Base-by-base conservation (phyloP, 176 grass and related monocot species). In the Aegilops speltoides region DNA sequence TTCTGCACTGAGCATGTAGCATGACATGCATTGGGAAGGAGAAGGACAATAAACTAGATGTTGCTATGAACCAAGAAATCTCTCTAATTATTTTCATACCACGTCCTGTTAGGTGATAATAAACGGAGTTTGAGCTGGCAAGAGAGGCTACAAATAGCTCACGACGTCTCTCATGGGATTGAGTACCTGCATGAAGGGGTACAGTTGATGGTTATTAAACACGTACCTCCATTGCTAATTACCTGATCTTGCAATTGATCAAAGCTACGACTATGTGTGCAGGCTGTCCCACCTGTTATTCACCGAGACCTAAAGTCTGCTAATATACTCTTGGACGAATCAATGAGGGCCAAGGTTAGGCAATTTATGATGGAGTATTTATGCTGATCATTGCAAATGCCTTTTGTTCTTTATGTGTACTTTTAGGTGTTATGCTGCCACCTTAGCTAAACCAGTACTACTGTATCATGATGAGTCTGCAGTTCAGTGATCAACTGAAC, bases 171-270 rank as follows among this genome's bases (percentile, higher is more conserved):
- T 90, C 92, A 94, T 81, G 97, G 97, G 64, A 94, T 99, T 61
- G 97, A 99, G 85, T 99, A 99, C 84, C 90, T 99, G 76, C 97
- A 99, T 83, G 97, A 99, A 91, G 97, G 97, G 94, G 97, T 99
- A 96, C 26, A 10, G 12, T 46, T 68, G 64, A 92, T 64, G 31
- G 65, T 13, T 59, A 20, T 77, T 43, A 68, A 69, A 89, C 43
- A 1, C 87, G 40, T 91, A 78, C 68, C 26, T 76, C 62, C 33
- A 17, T 66, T 68, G 23, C 71, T 41, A 84, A 50, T 83, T 33
- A 26, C 57, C 38, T 80, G 16, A 82, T 85, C 72, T 57, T 86
- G 65, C 20, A 63, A 88, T 57, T 88, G 34, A 92, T 87, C 11
- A 68, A 68, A 81, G 7, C 24, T 68, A 73, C 82, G 73, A 64